A percentile compares a stretch with the other conserved stretches of the same genome.
These are phyloP conservation scores for Ceratobasidium sp. DNA, from an alignment of 1,284 basidiomycete species.

Conservation along the genomic window DNA sequence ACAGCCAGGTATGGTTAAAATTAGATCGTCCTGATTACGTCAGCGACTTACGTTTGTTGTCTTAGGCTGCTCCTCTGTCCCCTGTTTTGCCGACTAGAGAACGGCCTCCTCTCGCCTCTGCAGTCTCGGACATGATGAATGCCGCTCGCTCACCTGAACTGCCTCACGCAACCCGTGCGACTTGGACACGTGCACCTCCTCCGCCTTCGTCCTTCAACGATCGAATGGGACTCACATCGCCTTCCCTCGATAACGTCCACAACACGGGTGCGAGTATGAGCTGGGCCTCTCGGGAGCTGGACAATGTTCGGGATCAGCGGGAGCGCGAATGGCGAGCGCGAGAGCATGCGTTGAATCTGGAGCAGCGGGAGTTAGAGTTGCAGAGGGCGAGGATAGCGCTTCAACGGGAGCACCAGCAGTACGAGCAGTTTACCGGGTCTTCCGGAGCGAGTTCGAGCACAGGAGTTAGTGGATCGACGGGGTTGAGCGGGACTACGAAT, in stretches of 20 bases:
- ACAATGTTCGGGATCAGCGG: constrained; percentile 61
- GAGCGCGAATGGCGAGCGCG: constrained; percentile 68
- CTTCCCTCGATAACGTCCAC: constrained; percentile 24
- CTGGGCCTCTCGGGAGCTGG: constrained; percentile 56
- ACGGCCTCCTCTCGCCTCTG: constrained; percentile 70
- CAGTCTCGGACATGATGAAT: constrained; percentile 68
- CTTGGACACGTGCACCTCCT: constrained; percentile 14
- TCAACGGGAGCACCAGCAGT: constrained; percentile 41
- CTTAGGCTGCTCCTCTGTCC: constrained; percentile 62
- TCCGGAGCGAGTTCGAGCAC: constrained; percentile 36
- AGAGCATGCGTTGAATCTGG: constrained; percentile 71
- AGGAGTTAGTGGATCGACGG: constrained; percentile 34
- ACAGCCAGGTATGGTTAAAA: background rate
- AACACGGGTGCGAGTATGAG: constrained; percentile 58
- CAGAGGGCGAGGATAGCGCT: constrained; percentile 61
- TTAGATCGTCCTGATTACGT: background rate
- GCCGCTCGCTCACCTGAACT: constrained; percentile 18
- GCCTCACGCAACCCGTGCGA: background rate
- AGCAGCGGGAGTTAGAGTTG: constrained; percentile 67
- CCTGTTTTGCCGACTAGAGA: constrained; percentile 67
- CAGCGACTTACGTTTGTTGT: background rate
- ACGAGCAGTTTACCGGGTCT: constrained; percentile 26
- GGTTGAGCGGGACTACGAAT: constrained; percentile 41
- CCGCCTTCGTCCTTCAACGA: constrained; percentile 3
- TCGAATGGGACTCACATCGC: constrained; percentile 13